phyloP scores from a whole-genome alignment of 2,329 filamentous ascomycete species.

The Cadophora sp. region DNA sequence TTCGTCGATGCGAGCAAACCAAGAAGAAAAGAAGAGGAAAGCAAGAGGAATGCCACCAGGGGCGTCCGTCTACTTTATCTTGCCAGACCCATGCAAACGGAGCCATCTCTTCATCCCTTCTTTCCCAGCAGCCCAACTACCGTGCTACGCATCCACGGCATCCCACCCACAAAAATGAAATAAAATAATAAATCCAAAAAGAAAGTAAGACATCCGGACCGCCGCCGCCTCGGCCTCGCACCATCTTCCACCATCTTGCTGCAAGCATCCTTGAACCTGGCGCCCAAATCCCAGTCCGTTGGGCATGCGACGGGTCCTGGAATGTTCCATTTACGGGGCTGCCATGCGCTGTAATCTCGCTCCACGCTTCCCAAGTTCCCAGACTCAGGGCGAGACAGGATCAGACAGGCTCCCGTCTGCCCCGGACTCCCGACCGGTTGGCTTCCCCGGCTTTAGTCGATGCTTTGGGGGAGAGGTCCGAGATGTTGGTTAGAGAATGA shows the following conservation, averaged over 20 bases:
- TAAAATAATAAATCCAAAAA: constrained; percentile 11
- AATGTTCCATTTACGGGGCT: constrained; percentile 7
- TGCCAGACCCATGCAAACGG: constrained; percentile 11
- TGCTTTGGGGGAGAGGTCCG: constrained; percentile 11
- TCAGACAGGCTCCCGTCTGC: constrained; percentile 10
- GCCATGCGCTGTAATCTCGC: constrained; percentile 12
- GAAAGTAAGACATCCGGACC: constrained; percentile 18
- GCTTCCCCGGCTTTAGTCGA: constrained; percentile 14
- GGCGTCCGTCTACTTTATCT: constrained; percentile 10
- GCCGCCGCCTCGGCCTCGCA: constrained; percentile 15
- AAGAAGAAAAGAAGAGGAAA: constrained; percentile 5
- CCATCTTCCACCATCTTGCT: neutral
- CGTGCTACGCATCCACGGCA: too few species aligned
- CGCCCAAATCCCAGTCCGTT: constrained; percentile 9
- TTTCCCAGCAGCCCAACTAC: neutral
- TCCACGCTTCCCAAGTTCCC: constrained; percentile 5
- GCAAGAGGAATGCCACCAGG: neutral
- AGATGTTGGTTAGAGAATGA: constrained; percentile 12
- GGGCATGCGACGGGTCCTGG: constrained; percentile 6
- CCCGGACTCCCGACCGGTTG: constrained; percentile 17
- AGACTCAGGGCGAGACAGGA: constrained; percentile 3
- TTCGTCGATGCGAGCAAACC: constrained; percentile 10
- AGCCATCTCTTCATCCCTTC: constrained; percentile 15
- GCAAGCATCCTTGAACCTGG: constrained; percentile 11
- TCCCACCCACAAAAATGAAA: constrained; percentile 18